Evolutionary conservation across 2,329 filamentous ascomycete species (phyloP).

Genomic region (Lachnellula cervina): DNA sequence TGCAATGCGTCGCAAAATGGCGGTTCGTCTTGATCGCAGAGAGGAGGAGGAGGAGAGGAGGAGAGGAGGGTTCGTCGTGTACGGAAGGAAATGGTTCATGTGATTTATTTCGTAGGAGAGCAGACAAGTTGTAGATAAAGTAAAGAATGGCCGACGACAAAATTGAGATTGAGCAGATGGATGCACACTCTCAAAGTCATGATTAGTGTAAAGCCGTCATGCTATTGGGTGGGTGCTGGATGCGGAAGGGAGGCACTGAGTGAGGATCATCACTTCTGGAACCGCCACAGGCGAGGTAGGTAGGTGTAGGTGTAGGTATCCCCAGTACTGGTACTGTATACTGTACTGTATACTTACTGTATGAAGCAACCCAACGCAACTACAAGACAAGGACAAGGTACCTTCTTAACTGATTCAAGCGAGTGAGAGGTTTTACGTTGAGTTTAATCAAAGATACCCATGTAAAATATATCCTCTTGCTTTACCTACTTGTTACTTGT

Average conservation of each 20-base stretch:
- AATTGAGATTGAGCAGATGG: no score
- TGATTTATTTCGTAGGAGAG: not conserved
- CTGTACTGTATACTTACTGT: not conserved
- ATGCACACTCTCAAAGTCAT: not conserved
- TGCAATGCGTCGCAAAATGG: not conserved
- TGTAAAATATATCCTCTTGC: no score
- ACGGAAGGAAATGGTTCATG: not conserved
- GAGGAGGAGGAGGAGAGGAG: no score
- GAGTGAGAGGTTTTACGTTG: no score
- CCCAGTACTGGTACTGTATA: not conserved
- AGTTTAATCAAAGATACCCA: no score
- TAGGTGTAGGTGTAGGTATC: not conserved
- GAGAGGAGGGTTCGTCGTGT: not conserved
- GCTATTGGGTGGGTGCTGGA: not conserved
- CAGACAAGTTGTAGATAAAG: not conserved
- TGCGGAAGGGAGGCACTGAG: not conserved
- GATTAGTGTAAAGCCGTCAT: not conserved
- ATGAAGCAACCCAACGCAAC: not conserved
- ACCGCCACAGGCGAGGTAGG: not conserved
- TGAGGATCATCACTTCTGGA: slow-evolving; percentile 1
- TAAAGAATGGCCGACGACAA: not conserved
- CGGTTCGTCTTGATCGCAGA: slow-evolving; percentile 2
- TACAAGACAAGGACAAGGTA: no score
- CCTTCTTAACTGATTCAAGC: no score
- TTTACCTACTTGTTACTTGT: no score